phyloP scores from a whole-genome alignment of 495 filamentous ascomycete genomes.

The Tuber melanosporum region DNA sequence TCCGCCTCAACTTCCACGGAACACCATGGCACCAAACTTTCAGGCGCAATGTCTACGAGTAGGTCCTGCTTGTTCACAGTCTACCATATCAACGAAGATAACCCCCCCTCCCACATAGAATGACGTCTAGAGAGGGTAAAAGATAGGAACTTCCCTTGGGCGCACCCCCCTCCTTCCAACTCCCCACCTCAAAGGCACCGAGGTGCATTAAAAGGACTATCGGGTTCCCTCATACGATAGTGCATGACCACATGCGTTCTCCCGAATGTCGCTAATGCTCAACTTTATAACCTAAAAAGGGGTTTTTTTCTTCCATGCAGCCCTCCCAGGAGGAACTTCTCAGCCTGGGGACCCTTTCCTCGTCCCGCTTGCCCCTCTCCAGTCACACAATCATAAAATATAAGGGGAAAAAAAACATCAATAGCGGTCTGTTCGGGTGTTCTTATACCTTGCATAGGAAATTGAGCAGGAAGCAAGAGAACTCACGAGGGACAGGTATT shows the following conservation, averaged over 20 bases:
- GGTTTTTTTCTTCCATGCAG: background rate
- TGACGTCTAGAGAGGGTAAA: background rate
- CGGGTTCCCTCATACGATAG: background rate
- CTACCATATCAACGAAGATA: background rate
- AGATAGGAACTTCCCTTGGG: background rate
- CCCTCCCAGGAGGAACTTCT: background rate
- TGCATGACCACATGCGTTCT: slow-evolving; percentile 3
- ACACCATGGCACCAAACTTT: background rate
- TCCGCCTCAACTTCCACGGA: background rate
- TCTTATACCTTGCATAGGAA: slow-evolving; percentile 6
- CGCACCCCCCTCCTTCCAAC: background rate
- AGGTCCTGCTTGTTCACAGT: background rate
- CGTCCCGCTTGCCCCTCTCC: background rate
- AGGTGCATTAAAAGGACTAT: background rate
- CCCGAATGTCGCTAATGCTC: background rate
- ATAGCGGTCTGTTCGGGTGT: slow-evolving; percentile 1
- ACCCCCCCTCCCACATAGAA: background rate
- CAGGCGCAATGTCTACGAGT: background rate
- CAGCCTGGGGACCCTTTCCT: background rate
- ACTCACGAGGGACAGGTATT: background rate
- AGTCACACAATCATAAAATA: background rate
- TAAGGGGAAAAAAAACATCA: background rate
- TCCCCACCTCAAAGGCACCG: background rate
- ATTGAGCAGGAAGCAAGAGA: background rate
- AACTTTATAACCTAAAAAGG: background rate